Conservation (phyloP, 805 yeast genomes). For the Candida nitratophila region DNA sequence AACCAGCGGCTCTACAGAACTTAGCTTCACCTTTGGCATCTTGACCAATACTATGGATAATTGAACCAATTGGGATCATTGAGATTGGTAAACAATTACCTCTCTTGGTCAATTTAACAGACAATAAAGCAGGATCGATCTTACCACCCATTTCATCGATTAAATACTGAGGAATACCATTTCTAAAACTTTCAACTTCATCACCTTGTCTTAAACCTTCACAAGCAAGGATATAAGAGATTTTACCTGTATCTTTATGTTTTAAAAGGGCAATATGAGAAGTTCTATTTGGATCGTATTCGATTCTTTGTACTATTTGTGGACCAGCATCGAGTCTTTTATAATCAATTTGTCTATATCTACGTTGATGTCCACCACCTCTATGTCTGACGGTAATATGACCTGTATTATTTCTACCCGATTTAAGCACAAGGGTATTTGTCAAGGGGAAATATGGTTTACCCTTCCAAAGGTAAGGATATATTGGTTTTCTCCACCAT, state of each 20-base stretch:
- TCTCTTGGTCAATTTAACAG: slow-evolving; percentile 79
- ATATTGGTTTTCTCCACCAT: slow-evolving; percentile 84
- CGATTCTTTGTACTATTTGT: slow-evolving; percentile 79
- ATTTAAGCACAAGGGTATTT: slow-evolving; percentile 56
- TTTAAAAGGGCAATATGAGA: slow-evolving; percentile 85
- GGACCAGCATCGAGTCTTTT: slow-evolving; percentile 59
- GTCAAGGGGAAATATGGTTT: slow-evolving; percentile 75
- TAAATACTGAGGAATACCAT: slow-evolving; percentile 76
- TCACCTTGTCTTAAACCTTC: slow-evolving; percentile 94
- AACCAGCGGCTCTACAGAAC: slow-evolving; percentile 90
- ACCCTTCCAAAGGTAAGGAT: slow-evolving; percentile 82
- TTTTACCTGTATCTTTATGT: slow-evolving; percentile 51
- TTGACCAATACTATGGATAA: slow-evolving; percentile 82
- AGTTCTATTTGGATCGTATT: slow-evolving; percentile 91
- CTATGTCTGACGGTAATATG: slow-evolving; percentile 86
- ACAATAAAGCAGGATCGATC: slow-evolving; percentile 84
- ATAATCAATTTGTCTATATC: slow-evolving; percentile 79
- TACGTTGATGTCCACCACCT: slow-evolving; percentile 94
- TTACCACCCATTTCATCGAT: slow-evolving; percentile 83
- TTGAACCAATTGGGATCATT: slow-evolving; percentile 92
- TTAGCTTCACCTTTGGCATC: slow-evolving; percentile 73
- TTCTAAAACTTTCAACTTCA: slow-evolving; percentile 77
- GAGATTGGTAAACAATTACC: slow-evolving; percentile 92
- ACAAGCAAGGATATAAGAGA: slow-evolving; percentile 81
- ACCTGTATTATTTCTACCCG: slow-evolving; percentile 90